Conservation (phyloP, 495 filamentous ascomycete species). For the Neurospora pannonica region DNA sequence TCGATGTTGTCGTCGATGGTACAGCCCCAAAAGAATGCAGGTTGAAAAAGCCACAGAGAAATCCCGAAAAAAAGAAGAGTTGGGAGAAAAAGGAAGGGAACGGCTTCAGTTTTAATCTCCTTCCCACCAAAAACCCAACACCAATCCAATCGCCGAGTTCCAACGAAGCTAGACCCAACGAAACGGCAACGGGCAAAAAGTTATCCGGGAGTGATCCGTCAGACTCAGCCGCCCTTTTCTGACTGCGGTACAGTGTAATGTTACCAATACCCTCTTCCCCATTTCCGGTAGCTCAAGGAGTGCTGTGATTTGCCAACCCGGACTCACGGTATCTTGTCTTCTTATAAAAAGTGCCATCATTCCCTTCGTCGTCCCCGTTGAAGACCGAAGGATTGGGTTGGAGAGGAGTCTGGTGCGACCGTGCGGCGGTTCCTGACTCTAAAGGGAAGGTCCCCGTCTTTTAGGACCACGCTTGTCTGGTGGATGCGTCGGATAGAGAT, state of each 20-base stretch:
- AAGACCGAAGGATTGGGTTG: not conserved
- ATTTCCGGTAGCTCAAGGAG: not conserved
- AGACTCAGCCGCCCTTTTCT: not conserved
- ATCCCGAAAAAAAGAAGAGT: not conserved
- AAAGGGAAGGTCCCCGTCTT: not conserved
- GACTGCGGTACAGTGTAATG: not conserved
- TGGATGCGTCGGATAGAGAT: not conserved
- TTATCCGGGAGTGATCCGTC: not conserved
- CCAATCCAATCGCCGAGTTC: not conserved
- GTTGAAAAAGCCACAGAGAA: not conserved
- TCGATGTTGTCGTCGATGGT: not conserved
- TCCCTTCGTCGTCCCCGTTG: not conserved
- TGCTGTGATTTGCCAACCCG: not conserved
- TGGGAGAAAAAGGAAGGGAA: not conserved
- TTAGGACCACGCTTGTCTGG: not conserved
- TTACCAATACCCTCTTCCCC: not conserved
- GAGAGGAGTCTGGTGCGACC: not conserved
- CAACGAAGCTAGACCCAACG: not conserved
- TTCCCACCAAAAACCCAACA: not conserved
- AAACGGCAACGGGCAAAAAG: not conserved
- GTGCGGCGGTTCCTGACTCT: not conserved
- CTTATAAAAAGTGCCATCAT: not conserved
- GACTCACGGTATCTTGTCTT: not conserved
- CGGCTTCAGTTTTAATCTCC: not conserved
- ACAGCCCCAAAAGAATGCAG: not conserved